Base-by-base conservation (phyloP, 192 early-diverging fungal species). In the Backusella luteola region DNA sequence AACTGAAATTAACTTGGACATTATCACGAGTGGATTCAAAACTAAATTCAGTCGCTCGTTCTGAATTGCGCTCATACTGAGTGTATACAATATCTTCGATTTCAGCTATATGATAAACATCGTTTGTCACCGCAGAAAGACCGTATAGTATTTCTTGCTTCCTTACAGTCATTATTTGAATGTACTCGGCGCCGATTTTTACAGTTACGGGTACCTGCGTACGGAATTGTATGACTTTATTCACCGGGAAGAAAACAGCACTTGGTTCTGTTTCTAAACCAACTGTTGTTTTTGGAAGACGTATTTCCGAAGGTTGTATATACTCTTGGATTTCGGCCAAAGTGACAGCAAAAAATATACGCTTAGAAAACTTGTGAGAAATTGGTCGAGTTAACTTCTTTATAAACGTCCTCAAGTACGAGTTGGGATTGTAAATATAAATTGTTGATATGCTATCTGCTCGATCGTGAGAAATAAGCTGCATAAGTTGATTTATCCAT, bases 111-210 rank as follows among this genome's bases (percentile, higher is more conserved):
- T 95, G 94, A 79, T 89, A 93, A 6, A 96, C 90, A 76, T 98
- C 96, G 77, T 96, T 95, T 59, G 94, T 86, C 53, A 88, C 86
- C 29, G 92, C 87, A 71, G 77, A 89, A 72, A 93, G 76, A 6
- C 93, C 93, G 68, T 86, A 84, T 44, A 96, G 82, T 56, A 89
- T 82, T 75, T 79, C 78, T 73, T 79, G 82, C 11, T 80, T 83
- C 12, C 78, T 75, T 72, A 89, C 87, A 39, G 87, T 86, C 68
- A 87, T 91, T 41, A 98, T 88, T 80, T 97, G 94, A 66, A 98
- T 90, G 7, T 87, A 90, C 66, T 98, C 96, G 6, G 87, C 81
- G 11, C 91, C 89, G 75, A 98, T 86, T 82, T 95, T 95, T 73
- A 98, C 85, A 34, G 90, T 88, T 39, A 96, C 94, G 14, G 94